Percentiles rank a stretch among this genome's conserved stretches.
phyloP scores from a whole-genome alignment of 352 stramenopile species.

The Pythium grandisporangium region DNA sequence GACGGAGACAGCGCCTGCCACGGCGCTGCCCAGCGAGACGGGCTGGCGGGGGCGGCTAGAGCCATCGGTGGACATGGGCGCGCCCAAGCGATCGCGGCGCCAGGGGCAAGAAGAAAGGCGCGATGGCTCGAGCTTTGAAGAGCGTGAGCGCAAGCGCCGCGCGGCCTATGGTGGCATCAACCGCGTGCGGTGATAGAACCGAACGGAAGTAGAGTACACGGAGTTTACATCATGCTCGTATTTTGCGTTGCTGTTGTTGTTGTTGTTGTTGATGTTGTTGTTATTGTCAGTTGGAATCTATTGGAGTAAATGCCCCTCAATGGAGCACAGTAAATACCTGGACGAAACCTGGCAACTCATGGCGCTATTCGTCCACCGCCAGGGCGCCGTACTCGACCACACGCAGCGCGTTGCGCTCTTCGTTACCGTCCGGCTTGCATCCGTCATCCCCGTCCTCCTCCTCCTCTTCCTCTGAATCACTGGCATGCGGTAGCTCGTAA shows the following conservation, averaged over 20 bases:
- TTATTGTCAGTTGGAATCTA: too few species aligned
- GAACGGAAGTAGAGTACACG: too few species aligned
- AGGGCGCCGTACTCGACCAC: constrained; percentile 15
- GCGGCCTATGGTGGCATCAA: constrained; percentile 49
- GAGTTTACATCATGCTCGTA: too few species aligned
- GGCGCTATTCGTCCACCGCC: constrained; percentile 2
- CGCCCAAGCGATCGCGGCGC: not conserved
- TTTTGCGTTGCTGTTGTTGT: too few species aligned
- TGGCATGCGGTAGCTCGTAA: constrained; percentile 52
- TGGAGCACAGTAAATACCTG: too few species aligned
- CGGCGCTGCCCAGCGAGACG: constrained; percentile 27
- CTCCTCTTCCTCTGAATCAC: constrained; percentile 28
- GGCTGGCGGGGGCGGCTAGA: constrained; percentile 62
- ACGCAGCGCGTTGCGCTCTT: constrained; percentile 11
- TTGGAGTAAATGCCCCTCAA: too few species aligned
- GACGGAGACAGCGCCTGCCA: not conserved
- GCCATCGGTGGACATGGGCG: constrained; percentile 11
- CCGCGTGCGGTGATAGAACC: constrained; percentile 43
- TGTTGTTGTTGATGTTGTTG: too few species aligned
- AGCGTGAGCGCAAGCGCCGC: constrained; percentile 15
- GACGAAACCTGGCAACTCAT: too few species aligned
- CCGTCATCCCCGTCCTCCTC: constrained; percentile 1
- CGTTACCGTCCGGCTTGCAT: not conserved
- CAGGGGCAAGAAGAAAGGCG: constrained; percentile 11
- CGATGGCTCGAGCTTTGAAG: constrained; percentile 9